Base-by-base conservation (phyloP, 305 asterid genomes). In the Coffea humblotiana region DNA sequence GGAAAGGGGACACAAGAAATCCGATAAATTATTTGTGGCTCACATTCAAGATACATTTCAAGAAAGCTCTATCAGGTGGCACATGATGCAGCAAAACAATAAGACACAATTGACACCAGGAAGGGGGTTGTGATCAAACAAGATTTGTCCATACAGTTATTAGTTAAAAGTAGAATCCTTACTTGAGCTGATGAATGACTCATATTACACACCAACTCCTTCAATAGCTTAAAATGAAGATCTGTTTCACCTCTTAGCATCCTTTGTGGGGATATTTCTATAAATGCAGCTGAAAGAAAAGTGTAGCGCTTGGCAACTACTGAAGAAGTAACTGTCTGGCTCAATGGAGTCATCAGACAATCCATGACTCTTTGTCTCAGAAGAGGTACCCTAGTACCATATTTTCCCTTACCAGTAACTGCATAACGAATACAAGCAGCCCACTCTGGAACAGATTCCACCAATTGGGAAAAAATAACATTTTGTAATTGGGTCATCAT, bases 381-480 rank as follows among this genome's bases (percentile, higher is more conserved):
- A 80, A 89, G 90, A 72, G 98, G 99, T 79, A 88, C 86, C 89
- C 89, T 85, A 51, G 93, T 88, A 83, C 98, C 98, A 78, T 87
- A 85, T 82, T 89, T 92, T 82, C 98, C 99, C 88, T 96, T 96
- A 70, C 99, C 99, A 32, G 98, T 93, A 85, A 91, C 97, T 64
- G 98, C 97, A 88, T 93, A 96, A 80, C 98, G 98, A 77, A 96
- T 91, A 87, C 98, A 87, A 66, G 98, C 95, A 19, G 92, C 83
- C 99, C 99, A 96, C 81, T 94, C 99, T 15, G 98, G 99, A 84
- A 92, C 90, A 76, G 99, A 94, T 86, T 96, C 99, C 84, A 96
- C 97, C 73, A 91, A 88, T 47, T 97, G 94, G 77, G 98, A 90
- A 86, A 85, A 84, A 86, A 96, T 89, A 85, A 94, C 88, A 89